Conservation (phyloP, 1,284 basidiomycete genomes). For the Malassezia arunalokei region DNA sequence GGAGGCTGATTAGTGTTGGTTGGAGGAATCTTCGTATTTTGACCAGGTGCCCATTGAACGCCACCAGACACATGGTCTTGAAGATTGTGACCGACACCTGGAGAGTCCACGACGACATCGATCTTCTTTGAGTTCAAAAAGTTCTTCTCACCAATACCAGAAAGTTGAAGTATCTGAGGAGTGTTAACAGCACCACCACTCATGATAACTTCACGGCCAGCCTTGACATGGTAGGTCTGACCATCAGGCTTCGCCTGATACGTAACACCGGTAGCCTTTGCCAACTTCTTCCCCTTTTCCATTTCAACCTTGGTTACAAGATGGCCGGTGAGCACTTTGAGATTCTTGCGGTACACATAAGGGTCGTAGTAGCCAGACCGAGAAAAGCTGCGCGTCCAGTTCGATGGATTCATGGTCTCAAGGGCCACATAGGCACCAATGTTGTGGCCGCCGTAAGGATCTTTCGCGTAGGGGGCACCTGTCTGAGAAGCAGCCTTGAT, state of each 20-base stretch:
- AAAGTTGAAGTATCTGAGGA: constrained; percentile 59
- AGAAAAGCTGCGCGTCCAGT: constrained; percentile 59
- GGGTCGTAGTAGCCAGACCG: constrained; percentile 61
- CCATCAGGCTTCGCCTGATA: constrained; percentile 47
- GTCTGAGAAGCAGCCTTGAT: constrained; percentile 26
- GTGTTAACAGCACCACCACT: constrained; percentile 22
- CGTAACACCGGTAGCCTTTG: constrained; percentile 54
- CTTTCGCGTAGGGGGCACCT: constrained; percentile 49
- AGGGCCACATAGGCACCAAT: constrained; percentile 55
- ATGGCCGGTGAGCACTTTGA: constrained; percentile 55
- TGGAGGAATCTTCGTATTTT: constrained; percentile 48
- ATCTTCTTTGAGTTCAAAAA: constrained; percentile 53
- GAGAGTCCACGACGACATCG: constrained; percentile 50
- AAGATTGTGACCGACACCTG: constrained; percentile 64
- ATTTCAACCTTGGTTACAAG: constrained; percentile 59
- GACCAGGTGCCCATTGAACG: constrained; percentile 51
- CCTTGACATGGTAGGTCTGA: constrained; percentile 49
- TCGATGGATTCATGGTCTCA: constrained; percentile 56
- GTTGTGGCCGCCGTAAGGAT: constrained; percentile 52
- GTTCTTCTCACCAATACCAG: constrained; percentile 56
- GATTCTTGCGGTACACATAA: constrained; percentile 54
- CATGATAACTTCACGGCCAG: constrained; percentile 55
- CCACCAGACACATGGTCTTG: constrained; percentile 54
- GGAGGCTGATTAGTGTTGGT: constrained; percentile 33
- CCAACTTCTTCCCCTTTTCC: constrained; percentile 44